These are phyloP conservation scores for Dittrichia graveolens DNA, from an alignment of 129 eudicot species.

Conservation along the genomic window DNA sequence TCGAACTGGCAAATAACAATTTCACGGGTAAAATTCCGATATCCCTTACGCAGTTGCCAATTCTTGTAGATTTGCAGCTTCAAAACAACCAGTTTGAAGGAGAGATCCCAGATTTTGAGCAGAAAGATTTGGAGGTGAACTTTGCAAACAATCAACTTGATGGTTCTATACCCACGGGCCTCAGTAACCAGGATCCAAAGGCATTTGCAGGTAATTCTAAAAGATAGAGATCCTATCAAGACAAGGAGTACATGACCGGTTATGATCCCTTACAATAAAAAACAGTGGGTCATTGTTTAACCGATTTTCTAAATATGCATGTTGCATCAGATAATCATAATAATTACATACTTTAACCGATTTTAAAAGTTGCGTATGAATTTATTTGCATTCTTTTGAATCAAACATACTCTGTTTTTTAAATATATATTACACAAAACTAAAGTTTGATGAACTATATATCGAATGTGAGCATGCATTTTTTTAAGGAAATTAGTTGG, in stretches of 20 bases:
- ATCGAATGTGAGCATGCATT: background rate
- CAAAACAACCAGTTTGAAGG: slow-evolving; percentile 57
- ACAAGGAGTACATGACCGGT: too few relatives aligned
- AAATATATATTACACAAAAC: too few relatives aligned
- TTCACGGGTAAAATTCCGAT: slow-evolving; percentile 57
- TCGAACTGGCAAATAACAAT: slow-evolving; percentile 45
- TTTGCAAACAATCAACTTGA: slow-evolving; percentile 54
- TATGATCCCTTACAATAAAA: too few relatives aligned
- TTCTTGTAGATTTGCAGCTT: slow-evolving; percentile 51
- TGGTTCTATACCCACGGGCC: slow-evolving; percentile 53
- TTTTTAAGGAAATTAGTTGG: slow-evolving; percentile 6
- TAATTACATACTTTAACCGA: too few relatives aligned
- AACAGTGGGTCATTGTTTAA: too few relatives aligned
- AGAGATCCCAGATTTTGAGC: slow-evolving; percentile 53
- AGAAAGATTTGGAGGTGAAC: slow-evolving; percentile 33
- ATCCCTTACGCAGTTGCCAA: slow-evolving; percentile 44
- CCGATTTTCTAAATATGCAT: background rate
- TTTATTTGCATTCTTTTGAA: background rate
- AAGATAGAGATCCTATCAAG: too few relatives aligned
- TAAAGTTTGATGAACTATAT: background rate
- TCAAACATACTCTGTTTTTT: too few relatives aligned
- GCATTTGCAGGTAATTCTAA: slow-evolving; percentile 48
- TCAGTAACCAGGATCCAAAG: slow-evolving; percentile 48
- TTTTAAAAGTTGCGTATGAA: background rate
- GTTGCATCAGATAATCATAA: too few relatives aligned